A percentile compares a stretch with the other conserved stretches of the same genome.
phyloP scores from a whole-genome alignment of 2,329 filamentous ascomycete species.

The Colletotrichum chrysophilum region DNA sequence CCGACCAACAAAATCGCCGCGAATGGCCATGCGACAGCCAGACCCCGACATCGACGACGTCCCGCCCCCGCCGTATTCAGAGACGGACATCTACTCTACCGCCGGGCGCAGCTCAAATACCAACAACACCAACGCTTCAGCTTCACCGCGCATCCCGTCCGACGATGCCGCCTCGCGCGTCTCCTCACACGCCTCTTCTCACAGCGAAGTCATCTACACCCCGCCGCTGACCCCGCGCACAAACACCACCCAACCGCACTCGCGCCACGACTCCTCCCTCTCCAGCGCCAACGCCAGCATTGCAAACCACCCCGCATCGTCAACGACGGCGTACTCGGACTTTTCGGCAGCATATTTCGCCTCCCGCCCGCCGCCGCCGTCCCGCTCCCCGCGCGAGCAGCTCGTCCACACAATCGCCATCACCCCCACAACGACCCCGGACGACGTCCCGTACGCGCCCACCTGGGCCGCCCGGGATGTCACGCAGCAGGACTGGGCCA shows the following conservation, averaged over 20 bases:
- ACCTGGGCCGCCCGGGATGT: slow-evolving; percentile 49
- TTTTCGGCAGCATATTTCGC: slow-evolving; percentile 53
- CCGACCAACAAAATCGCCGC: not conserved
- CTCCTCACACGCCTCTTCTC: slow-evolving; percentile 40
- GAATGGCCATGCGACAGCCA: slow-evolving; percentile 13
- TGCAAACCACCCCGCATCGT: not conserved
- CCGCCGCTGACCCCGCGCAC: slow-evolving; percentile 54
- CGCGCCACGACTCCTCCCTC: not conserved
- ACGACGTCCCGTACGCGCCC: slow-evolving; percentile 48
- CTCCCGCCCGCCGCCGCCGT: slow-evolving; percentile 40
- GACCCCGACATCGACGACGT: slow-evolving; percentile 35
- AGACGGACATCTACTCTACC: slow-evolving; percentile 60
- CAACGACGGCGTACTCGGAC: slow-evolving; percentile 19
- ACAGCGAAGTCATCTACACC: slow-evolving; percentile 54
- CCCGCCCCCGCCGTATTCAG: slow-evolving; percentile 62
- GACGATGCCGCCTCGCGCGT: slow-evolving; percentile 41
- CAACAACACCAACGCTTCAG: not conserved
- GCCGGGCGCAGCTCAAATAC: slow-evolving; percentile 30
- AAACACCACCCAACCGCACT: not conserved
- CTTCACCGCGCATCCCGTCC: slow-evolving; percentile 26
- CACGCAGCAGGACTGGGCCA: slow-evolving; percentile 60
- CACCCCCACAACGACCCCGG: slow-evolving; percentile 37
- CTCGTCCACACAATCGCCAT: slow-evolving; percentile 41
- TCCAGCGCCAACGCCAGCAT: not conserved
- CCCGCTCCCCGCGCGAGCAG: slow-evolving; percentile 6